A percentile compares a stretch with the other conserved stretches of the same genome.
Evolutionary conservation across 1,284 basidiomycete genomes (phyloP).

Genomic region (Volvariella volvacea): DNA sequence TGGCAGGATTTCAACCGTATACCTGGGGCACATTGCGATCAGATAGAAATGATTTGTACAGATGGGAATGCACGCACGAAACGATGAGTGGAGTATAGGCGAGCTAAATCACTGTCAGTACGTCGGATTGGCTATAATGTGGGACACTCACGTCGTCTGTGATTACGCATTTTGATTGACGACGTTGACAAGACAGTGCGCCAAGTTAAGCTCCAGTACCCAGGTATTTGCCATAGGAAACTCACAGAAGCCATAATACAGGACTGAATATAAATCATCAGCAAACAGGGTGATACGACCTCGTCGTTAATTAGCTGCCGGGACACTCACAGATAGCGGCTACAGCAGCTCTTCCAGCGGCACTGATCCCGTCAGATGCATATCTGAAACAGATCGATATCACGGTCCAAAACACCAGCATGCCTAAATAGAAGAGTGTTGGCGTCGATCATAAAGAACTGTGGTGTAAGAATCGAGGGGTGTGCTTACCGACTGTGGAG

Average conservation of each 20-base stretch:
- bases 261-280: not conserved
- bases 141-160: not conserved
- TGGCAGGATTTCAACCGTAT: conserved; percentile 72
- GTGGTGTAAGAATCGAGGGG: no score
- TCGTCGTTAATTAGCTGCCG: no score
- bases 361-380: conserved; percentile 20
- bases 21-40: not conserved
- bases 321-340: conserved; percentile 32
- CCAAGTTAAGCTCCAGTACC: no score
- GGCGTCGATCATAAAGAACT: no score
- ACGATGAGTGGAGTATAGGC: conserved; percentile 73
- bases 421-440: no score
- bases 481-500: no score
- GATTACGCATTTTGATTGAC: no score
- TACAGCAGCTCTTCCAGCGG: conserved; percentile 36
- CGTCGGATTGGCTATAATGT: not conserved
- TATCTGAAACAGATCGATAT: conserved; percentile 14
- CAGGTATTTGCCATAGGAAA: not conserved
- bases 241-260: not conserved
- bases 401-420: conserved; percentile 34
- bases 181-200: no score
- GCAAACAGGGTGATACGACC: not conserved
- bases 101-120: conserved; percentile 29
- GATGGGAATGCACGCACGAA: conserved; percentile 26
- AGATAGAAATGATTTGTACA: not conserved